Evolutionary conservation across 2,329 filamentous ascomycete species (phyloP), one percentile per base, ranked within the genome.

Genomic region (Penicillium sclerotiorum): DNA sequence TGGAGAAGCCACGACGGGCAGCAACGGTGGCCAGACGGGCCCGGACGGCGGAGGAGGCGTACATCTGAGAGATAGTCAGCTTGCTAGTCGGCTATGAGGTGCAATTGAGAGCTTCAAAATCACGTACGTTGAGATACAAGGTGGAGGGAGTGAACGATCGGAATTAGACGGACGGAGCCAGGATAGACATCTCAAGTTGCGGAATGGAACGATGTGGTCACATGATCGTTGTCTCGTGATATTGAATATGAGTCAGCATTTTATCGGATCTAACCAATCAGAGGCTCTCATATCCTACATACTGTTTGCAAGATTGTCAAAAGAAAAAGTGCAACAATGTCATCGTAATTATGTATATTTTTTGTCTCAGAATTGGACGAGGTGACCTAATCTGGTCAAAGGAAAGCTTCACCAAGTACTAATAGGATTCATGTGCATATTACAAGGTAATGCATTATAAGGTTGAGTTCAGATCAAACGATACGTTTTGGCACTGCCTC

Each of bases 1-100:
- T 85, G 76, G 91, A 88, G 87, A 99, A 96, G 79, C 88, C 90
- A 76, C 94, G 92, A 80, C 91, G 90, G 82, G 87, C 83, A 78
- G 91, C 80, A 71, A 86, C 74, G 70, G 85, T 84, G 72, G 86
- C 81, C 70, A 75, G 70, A 62, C 74, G 67, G 76, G 84, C 81
- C 73, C 88, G 87, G 77, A 83, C 73, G 63, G 79, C 79, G 63
- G 80, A 71, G 72, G 80, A 79, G 64, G 90, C 83, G 75, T 94
- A 80, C 91, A 96, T 96, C 89, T 95, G 46, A 20, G 20, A 46
- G 41, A 27, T 61, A 75, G 13, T 47, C 8, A 50, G 35, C 17
- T 33, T 45, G 39, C 7, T 9, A 17, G 8, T 20, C n/a, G 7
- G 18, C 8, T 3, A n/a, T 13, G 71, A 80, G 77, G 78, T 73